Evolutionary conservation across 768 basidiomycete genomes (phyloP), one percentile per base, ranked within the genome.

Genomic region (Calvatia gigantea): DNA sequence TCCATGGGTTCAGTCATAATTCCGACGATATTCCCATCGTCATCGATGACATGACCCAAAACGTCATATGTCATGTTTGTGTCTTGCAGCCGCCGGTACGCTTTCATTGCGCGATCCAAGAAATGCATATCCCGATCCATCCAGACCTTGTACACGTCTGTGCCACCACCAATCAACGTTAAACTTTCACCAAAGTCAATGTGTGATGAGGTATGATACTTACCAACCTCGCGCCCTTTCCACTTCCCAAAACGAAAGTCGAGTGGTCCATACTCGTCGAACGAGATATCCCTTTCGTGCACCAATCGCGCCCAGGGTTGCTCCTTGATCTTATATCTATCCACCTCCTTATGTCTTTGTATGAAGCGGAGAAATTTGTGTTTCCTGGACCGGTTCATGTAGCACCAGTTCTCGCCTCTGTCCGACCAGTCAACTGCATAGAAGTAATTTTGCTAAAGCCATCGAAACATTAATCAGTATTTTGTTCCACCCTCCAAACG

Each of bases 71-170:
- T 47, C 28, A 55, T 19, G 25, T 47, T 39, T 19, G 21, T 47
- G 9, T 27, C 54, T 39, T 55, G 45, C 9, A 55, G 15, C 25
- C 45, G 37, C 19, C 54, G 54, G n/a, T 55, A 55, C 7, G 54
- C 54, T 29, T 46, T 55, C 54, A 55, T 55, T 4, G 44, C 54
- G 3, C 54, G 54, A 38, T 55, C 27, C 3, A 55, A 35, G 37
- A 55, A 47, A 4, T 12, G n/a, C 5, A 47, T 25, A 21, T 55
- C 54, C 8, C 31, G 3, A 19, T 47, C 37, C 37, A 47, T 37
- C 45, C 33, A 39, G 12, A 47, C 45, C 19, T 11, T 35, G 17
- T 47, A 47, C 15, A 55, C 35, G 11, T 55, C 54, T 52, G n/a
- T 32, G 3, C n/a, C 23, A 21, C n/a, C 23, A 6, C 17, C 4